Base-by-base conservation (phyloP, 768 basidiomycete genomes). In the Lactarius tabidus region DNA sequence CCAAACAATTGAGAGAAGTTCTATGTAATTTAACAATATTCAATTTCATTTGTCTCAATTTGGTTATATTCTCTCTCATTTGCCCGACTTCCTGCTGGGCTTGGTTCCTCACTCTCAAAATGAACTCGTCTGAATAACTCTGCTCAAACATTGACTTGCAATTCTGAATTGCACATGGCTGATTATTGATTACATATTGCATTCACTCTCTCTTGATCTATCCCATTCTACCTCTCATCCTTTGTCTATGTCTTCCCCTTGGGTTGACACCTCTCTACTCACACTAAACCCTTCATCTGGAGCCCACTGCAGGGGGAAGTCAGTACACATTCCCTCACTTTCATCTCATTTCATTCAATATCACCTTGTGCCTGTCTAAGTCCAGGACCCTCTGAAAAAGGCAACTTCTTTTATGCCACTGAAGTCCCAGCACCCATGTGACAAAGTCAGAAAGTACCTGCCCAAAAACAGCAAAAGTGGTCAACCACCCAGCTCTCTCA, bases 211-310 rank as follows among this genome's bases (percentile, higher is more conserved):
- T n/a, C n/a, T n/a, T n/a, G n/a, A n/a, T n/a, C n/a, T n/a, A n/a
- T n/a, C n/a, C n/a, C n/a, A n/a, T n/a, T n/a, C n/a, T n/a, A n/a
- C 43, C 59, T 14, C 75, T 62, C 33, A 33, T 33, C 33, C 33
- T 33, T 8, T 33, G 33, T 33, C 33, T 33, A 33, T 8, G 33
- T 33, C 33, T 33, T 33, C 33, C 33, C 33, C 33, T 33, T 33
- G 33, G 33, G 33, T 7, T 10, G 45, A 48, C 45, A 14, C 45
- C 12, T 10, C n/a, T n/a, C 10, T n/a, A 48, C 45, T 48, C 26
- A 18, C 45, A 48, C 45, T 14, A 4, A 9, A n/a, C 45, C 26
- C 26, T 48, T 48, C 26, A 48, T 48, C 45, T 52, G 51, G 51
- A 52, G 51, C 51, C 41, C 41, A 41, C 41, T 17, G 41, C 8